A percentile compares a stretch with the other conserved stretches of the same genome.
Evolutionary conservation across 2,329 filamentous ascomycete species (phyloP).

Genomic region (Colletotrichum sp.): DNA sequence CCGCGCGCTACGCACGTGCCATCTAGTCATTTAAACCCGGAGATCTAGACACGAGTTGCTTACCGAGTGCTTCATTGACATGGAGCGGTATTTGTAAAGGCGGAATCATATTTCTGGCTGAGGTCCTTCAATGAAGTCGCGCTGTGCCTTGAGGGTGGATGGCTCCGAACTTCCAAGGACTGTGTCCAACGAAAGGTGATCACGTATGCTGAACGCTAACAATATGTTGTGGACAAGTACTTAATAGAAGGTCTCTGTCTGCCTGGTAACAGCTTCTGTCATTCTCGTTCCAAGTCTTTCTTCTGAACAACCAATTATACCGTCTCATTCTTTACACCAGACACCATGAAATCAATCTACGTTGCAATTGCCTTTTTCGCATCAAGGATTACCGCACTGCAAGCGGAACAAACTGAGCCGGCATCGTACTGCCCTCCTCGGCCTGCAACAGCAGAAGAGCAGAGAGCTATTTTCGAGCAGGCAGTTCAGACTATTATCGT

Average conservation of each 20-base stretch:
- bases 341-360: neutral
- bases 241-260: neutral
- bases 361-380: neutral
- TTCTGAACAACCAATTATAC: fast-evolving
- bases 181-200: neutral
- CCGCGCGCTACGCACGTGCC: neutral
- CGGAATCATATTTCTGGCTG: neutral
- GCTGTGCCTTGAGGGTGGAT: neutral
- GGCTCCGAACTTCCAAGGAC: neutral
- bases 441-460: neutral
- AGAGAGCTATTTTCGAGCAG: neutral
- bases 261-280: fast-evolving
- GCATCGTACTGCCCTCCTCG: neutral
- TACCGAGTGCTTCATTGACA: neutral
- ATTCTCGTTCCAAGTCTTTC: neutral
- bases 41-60: neutral
- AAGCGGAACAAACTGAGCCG: neutral
- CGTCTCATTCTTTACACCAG: neutral
- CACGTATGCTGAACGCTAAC: fast-evolving
- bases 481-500: neutral
- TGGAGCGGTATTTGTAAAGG: neutral
- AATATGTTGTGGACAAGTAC: neutral
- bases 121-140: neutral
- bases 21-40: neutral
- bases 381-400: neutral